phyloP scores from a whole-genome alignment of 768 basidiomycete genomes.

The Russula sp. region DNA sequence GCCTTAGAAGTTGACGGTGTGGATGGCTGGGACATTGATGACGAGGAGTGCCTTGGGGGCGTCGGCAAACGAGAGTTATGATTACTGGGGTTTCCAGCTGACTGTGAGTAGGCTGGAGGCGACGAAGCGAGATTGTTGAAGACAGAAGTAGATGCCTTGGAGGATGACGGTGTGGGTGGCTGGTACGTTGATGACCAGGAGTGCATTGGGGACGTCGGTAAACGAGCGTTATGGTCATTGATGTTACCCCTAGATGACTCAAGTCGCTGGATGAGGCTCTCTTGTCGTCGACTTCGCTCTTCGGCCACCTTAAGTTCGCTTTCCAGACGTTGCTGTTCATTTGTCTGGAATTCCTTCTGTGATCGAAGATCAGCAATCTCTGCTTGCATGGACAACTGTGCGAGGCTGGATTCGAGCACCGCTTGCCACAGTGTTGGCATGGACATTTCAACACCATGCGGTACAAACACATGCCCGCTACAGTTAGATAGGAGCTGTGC shows the following conservation, averaged over 20 bases:
- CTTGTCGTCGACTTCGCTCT: conserved; percentile 9
- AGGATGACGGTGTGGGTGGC: neutral
- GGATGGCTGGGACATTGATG: neutral
- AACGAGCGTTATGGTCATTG: neutral
- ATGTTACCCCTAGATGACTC: neutral
- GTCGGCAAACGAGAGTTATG: neutral
- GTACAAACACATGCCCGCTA: conserved; percentile 51
- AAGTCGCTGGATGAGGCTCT: neutral
- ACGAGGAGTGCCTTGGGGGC: neutral
- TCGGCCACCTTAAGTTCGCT: conserved; percentile 15
- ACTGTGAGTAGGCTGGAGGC: too few relatives aligned
- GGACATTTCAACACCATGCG: conserved; percentile 28
- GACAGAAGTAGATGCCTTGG: neutral
- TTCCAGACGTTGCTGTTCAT: conserved; percentile 24
- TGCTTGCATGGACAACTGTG: conserved; percentile 39
- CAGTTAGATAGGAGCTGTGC: conserved; percentile 55
- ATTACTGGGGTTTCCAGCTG: neutral
- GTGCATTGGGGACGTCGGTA: neutral
- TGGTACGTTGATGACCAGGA: neutral
- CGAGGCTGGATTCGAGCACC: conserved; percentile 46
- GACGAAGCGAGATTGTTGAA: neutral
- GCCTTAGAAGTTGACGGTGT: neutral
- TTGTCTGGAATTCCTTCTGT: conserved; percentile 18
- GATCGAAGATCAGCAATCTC: conserved; percentile 29
- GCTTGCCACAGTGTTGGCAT: conserved; percentile 30